Conservation (phyloP, 139 green algal species). For the Closterium sp. region DNA sequence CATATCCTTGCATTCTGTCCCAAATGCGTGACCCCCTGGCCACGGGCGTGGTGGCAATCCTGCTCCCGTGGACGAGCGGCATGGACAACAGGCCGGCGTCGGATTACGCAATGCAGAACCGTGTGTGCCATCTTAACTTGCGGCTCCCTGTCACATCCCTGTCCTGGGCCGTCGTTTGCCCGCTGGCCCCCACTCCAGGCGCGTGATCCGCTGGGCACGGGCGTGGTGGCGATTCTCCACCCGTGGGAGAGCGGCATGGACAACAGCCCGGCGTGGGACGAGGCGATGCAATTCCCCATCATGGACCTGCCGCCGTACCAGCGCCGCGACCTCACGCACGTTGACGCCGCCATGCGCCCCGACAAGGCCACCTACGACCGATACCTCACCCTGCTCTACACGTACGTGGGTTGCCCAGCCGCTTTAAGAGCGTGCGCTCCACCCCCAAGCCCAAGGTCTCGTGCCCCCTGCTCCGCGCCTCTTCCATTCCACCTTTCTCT, state of each 20-base stretch:
- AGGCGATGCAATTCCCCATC: constrained; percentile 37
- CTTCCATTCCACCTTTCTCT: neutral
- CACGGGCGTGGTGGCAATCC: no score
- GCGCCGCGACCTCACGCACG: constrained; percentile 37
- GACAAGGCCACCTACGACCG: constrained; percentile 45
- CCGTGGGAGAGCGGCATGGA: constrained; percentile 47
- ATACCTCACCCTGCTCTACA: constrained; percentile 46
- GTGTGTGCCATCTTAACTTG: no score
- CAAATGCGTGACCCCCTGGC: no score
- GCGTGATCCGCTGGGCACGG: constrained; percentile 8
- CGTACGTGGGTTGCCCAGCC: neutral
- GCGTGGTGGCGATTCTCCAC: constrained; percentile 41
- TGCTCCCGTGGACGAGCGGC: no score
- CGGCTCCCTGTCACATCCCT: no score
- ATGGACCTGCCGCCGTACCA: constrained; percentile 16
- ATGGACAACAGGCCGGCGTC: no score
- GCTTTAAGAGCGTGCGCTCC: no score
- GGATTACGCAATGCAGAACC: no score
- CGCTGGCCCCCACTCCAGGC: constrained; percentile 15
- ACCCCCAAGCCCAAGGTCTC: no score
- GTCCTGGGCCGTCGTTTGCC: no score
- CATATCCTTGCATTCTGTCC: no score
- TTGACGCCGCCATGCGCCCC: constrained; percentile 37
- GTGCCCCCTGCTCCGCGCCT: neutral
- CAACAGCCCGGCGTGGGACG: constrained; percentile 46